Conservation (phyloP, 768 basidiomycete genomes). For the Mycena venus region DNA sequence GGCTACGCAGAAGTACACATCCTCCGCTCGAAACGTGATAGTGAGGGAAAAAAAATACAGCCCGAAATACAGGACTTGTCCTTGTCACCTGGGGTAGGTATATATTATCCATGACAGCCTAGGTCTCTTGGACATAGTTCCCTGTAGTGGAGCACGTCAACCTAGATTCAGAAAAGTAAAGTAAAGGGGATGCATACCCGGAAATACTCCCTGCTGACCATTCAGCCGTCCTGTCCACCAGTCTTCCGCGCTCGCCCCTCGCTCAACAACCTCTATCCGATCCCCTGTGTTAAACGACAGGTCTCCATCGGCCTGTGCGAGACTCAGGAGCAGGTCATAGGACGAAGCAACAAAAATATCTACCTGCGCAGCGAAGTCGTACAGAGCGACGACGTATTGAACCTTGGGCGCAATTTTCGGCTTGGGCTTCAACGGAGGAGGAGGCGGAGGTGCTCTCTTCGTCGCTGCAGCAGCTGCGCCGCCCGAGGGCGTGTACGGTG, state of each 20-base stretch:
- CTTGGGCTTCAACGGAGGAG: constrained; percentile 92
- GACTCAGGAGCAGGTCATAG: not conserved
- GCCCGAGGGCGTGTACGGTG: constrained; percentile 57
- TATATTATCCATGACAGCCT: not conserved
- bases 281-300: constrained; percentile 92
- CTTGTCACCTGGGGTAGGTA: not conserved
- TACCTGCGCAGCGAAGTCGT: constrained; percentile 94
- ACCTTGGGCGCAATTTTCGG: constrained; percentile 75
- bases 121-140: constrained; percentile 77
- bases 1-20: constrained; percentile 23
- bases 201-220: constrained; percentile 90
- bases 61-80: constrained; percentile 6
- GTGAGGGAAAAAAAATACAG: constrained; percentile 21
- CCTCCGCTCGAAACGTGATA: not conserved
- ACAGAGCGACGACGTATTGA: constrained; percentile 91
- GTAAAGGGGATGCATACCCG: constrained; percentile 61
- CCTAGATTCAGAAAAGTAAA: not conserved
- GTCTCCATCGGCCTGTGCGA: constrained; percentile 85
- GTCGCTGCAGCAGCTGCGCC: constrained; percentile 55
- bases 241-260: constrained; percentile 86
- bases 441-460: constrained; percentile 90
- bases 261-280: constrained; percentile 90
- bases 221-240: constrained; percentile 97
- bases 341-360: constrained; percentile 29
- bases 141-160: constrained; percentile 51